Conservation (phyloP, 495 filamentous ascomycete genomes). For the Pseudoneurospora amorphoporcata region DNA sequence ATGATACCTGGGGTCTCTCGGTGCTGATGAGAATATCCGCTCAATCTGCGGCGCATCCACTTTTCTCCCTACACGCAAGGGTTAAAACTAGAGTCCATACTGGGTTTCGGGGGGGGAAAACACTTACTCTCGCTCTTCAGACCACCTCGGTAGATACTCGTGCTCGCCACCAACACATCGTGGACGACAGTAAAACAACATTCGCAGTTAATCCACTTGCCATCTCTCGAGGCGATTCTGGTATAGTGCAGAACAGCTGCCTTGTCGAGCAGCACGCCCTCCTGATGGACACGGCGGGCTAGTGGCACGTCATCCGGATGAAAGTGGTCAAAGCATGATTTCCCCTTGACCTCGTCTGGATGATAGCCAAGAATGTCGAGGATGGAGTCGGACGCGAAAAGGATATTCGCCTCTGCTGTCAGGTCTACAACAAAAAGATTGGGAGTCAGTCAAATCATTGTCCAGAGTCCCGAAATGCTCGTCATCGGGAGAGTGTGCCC, state of each 20-base stretch:
- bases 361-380: conserved; percentile 72
- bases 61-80: conserved; percentile 50
- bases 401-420: conserved; percentile 63
- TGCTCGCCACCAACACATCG: conserved; percentile 78
- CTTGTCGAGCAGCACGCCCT: conserved; percentile 70
- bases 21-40: conserved; percentile 69
- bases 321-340: conserved; percentile 79
- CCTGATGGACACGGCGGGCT: conserved; percentile 60
- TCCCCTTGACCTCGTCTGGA: conserved; percentile 63
- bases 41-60: conserved; percentile 72
- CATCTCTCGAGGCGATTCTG: conserved; percentile 54
- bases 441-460: conserved; percentile 1
- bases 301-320: conserved; percentile 73
- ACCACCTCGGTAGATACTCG: conserved; percentile 64
- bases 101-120: not conserved
- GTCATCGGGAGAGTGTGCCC: not conserved
- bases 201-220: conserved; percentile 72
- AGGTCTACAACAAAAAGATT: conserved; percentile 43
- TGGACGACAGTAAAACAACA: conserved; percentile 86
- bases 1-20: conserved; percentile 77
- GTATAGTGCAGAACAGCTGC: conserved; percentile 79
- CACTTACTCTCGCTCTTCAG: conserved; percentile 64
- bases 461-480: not conserved
- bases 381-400: conserved; percentile 78
- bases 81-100: not conserved